A percentile compares a stretch with the other conserved stretches of the same genome.
phyloP scores from a whole-genome alignment of 306 rosid species.

The Quercus robur region DNA sequence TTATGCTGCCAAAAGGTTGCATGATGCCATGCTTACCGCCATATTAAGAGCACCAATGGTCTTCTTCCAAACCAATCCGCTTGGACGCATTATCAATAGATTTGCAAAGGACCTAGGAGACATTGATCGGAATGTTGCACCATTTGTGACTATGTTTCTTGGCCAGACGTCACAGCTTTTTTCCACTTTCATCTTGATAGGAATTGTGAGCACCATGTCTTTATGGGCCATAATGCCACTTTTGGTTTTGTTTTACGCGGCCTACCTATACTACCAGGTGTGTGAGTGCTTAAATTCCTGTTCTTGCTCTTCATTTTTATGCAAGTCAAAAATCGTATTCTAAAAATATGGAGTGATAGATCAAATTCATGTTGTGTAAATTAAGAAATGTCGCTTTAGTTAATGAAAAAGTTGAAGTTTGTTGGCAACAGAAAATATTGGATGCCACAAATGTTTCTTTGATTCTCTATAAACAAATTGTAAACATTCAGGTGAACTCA shows the following conservation, averaged over 20 bases:
- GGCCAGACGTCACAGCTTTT: constrained; percentile 72
- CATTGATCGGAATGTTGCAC: constrained; percentile 86
- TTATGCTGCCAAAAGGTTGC: constrained; percentile 83
- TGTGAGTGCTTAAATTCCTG: constrained; percentile 4
- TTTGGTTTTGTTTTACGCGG: constrained; percentile 71
- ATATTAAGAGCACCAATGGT: constrained; percentile 91
- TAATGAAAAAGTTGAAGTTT: not conserved
- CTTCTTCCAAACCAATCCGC: constrained; percentile 90
- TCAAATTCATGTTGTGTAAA: not conserved
- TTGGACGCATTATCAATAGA: constrained; percentile 85
- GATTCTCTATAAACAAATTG: not conserved
- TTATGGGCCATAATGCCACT: constrained; percentile 96
- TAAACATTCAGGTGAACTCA: not conserved
- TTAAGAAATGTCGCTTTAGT: not conserved
- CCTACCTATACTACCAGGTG: constrained; percentile 93
- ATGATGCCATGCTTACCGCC: constrained; percentile 80
- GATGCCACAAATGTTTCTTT: not conserved
- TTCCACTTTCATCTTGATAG: constrained; percentile 88
- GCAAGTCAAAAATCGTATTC: constrained; percentile 4
- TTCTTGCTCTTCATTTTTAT: not conserved
- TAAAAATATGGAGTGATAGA: not conserved
- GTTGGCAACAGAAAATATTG: not conserved
- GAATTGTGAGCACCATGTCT: constrained; percentile 91
- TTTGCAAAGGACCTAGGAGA: constrained; percentile 96
- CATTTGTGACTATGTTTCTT: constrained; percentile 69